A percentile compares a stretch with the other conserved stretches of the same genome.
phyloP scores from a whole-genome alignment of 169 alveolate genomes.

The Perkinsus marinus region DNA sequence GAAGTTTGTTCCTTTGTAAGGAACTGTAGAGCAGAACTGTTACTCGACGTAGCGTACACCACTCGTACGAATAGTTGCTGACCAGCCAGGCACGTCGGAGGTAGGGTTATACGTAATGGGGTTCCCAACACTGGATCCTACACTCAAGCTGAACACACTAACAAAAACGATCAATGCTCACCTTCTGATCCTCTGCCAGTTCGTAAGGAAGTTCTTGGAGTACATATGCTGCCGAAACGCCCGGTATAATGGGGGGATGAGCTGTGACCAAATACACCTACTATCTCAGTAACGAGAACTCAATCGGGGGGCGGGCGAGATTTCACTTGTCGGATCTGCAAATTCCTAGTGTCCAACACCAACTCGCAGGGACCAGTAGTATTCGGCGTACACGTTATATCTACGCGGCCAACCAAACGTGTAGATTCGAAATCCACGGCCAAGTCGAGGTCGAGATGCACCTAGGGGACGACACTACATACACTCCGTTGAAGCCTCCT shows the following conservation, averaged over 20 bases:
- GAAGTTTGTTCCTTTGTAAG: constrained; percentile 7
- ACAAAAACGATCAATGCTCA: neutral
- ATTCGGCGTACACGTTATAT: neutral
- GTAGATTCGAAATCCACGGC: neutral
- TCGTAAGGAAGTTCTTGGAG: neutral
- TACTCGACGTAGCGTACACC: neutral
- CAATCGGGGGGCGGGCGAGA: no score
- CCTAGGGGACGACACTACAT: neutral
- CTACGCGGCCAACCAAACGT: neutral
- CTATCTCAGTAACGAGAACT: no score
- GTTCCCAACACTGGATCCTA: neutral
- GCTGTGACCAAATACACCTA: constrained; percentile 3
- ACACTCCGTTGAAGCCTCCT: neutral
- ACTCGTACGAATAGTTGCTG: neutral
- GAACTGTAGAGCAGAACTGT: constrained; percentile 12
- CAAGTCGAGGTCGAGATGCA: neutral
- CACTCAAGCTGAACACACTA: neutral
- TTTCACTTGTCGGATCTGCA: constrained; percentile 4
- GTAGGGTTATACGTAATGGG: neutral
- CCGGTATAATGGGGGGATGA: neutral
- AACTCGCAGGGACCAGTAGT: neutral
- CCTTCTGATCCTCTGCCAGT: neutral
- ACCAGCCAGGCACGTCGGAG: neutral
- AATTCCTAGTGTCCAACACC: neutral
- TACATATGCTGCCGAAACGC: neutral